phyloP scores from a whole-genome alignment of 164 flowering plant species.

The Liriodendron chinense region DNA sequence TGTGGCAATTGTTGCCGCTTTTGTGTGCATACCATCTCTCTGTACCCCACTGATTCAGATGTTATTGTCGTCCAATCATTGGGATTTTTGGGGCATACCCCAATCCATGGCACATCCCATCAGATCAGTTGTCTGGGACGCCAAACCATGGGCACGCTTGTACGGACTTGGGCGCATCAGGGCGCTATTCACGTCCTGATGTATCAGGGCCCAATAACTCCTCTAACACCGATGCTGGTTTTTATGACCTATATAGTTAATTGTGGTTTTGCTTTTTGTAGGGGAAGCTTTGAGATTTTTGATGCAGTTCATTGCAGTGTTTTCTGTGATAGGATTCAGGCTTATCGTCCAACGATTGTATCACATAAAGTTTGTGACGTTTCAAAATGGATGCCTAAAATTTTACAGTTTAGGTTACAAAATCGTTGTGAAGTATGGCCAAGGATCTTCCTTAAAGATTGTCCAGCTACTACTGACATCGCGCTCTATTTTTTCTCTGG shows the following conservation, averaged over 20 bases:
- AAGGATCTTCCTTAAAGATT: constrained; percentile 12
- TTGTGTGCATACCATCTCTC: no score
- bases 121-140: no score
- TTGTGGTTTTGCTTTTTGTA: constrained; percentile 1
- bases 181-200: no score
- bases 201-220: background rate
- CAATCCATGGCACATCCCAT: no score
- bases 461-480: constrained; percentile 22
- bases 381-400: constrained; percentile 18
- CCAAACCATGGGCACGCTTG: no score
- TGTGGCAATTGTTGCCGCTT: no score
- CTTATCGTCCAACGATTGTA: constrained; percentile 23
- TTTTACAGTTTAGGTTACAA: constrained; percentile 16
- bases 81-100: no score
- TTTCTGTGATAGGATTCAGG: constrained; percentile 19
- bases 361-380: constrained; percentile 20
- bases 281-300: constrained; percentile 25
- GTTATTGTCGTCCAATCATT: no score
- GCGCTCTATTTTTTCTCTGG: constrained; percentile 26
- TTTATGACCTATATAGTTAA: background rate
- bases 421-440: constrained; percentile 23
- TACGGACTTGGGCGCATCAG: no score
- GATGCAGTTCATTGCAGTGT: background rate
- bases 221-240: background rate
- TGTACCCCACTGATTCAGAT: no score